A percentile compares a stretch with the other conserved stretches of the same genome.
Conservation (phyloP, 495 filamentous ascomycete genomes). For the Lasiosphaeria hispida region DNA sequence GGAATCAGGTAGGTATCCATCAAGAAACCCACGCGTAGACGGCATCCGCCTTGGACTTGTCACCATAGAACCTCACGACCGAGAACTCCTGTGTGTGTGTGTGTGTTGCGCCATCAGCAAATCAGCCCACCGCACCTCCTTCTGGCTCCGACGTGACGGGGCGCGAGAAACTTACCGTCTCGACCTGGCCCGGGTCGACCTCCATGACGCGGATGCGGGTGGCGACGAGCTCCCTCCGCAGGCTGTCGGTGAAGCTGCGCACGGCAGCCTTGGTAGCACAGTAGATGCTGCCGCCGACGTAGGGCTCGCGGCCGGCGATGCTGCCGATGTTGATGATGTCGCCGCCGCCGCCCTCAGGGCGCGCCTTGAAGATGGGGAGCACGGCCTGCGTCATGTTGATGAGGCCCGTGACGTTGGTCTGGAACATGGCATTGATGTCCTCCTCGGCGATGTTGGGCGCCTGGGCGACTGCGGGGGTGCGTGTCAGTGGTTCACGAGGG, state of each 20-base stretch:
- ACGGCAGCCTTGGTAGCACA: conserved; percentile 96
- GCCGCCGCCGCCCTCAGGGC: conserved; percentile 73
- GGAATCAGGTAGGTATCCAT: neutral
- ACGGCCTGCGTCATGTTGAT: conserved; percentile 97
- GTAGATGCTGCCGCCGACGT: conserved; percentile 90
- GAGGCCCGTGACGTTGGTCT: conserved; percentile 89
- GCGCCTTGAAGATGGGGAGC: conserved; percentile 78
- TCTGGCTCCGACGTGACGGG: too few species aligned
- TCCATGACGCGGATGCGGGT: conserved; percentile 87
- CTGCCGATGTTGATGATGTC: conserved; percentile 98
- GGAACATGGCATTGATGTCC: conserved; percentile 85
- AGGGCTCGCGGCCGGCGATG: conserved; percentile 89
- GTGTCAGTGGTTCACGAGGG: neutral
- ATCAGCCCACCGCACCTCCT: neutral
- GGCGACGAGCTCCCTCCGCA: conserved; percentile 85
- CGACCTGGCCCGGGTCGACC: conserved; percentile 93
- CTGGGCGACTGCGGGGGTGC: conserved; percentile 56
- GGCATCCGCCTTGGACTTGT: conserved; percentile 91
- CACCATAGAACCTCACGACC: conserved; percentile 86
- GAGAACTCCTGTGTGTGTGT: conserved; percentile 86
- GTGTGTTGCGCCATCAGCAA: conserved; percentile 1
- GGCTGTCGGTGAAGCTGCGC: conserved; percentile 80
- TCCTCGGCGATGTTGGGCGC: conserved; percentile 78
- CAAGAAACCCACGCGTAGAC: conserved; percentile 75
- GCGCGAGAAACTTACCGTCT: conserved; percentile 78